Evolutionary conservation across 2,329 filamentous ascomycete species (phyloP).

Genomic region (Colletotrichum sp.): DNA sequence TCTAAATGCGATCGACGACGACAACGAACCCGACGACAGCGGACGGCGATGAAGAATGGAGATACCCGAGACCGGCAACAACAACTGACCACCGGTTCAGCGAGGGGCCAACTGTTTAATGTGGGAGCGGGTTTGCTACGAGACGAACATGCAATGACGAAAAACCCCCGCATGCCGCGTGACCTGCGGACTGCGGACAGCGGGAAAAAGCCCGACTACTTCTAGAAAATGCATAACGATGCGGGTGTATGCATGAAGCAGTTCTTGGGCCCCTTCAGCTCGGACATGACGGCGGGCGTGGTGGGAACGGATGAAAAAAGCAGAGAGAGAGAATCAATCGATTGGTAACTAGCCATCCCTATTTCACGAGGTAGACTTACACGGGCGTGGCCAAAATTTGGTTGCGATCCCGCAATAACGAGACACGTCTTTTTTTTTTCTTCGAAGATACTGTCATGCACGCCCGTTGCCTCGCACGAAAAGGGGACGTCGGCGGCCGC

Average conservation of each 20-base stretch:
- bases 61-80: conserved; percentile 26
- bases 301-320: conserved; percentile 10
- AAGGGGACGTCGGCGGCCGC: background rate
- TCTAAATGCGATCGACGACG: conserved; percentile 44
- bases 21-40: background rate
- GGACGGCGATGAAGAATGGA: conserved; percentile 16
- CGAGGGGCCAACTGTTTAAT: background rate
- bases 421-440: background rate
- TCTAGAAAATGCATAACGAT: conserved; percentile 11
- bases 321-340: background rate
- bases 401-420: background rate
- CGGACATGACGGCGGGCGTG: conserved; percentile 5
- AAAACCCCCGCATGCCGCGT: background rate
- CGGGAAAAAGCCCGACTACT: background rate
- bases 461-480: background rate
- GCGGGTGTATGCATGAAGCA: conserved; percentile 10
- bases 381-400: background rate
- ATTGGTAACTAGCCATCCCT: background rate
- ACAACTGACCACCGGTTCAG: background rate
- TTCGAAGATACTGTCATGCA: background rate
- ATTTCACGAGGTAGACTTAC: background rate
- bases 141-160: conserved; percentile 10
- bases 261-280: conserved; percentile 15
- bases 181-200: background rate
- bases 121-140: background rate